Evolutionary conservation across 1,139 yeast species (phyloP), one percentile per base, ranked within the genome.

Genomic region (Hyphopichia burtonii): DNA sequence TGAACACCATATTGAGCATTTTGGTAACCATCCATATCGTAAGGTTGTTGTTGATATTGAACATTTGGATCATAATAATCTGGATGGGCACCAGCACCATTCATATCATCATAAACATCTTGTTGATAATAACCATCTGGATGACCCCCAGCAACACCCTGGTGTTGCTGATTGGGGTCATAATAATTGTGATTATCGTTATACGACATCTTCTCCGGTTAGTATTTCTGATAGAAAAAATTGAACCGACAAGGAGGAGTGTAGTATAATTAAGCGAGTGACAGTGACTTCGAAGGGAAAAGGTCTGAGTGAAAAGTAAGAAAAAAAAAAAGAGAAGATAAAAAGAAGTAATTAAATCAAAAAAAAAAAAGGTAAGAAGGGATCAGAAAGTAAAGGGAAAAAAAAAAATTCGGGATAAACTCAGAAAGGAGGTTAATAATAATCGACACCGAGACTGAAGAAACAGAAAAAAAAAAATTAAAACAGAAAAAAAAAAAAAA

Each of bases 11-110:
- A 68, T 37, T 59, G 63, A 34, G 55, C 51, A 49, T 72, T 75
- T 50, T 69, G 76, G 57, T 70, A 71, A 4, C 75, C 76, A 44
- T 73, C 77, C 71, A 70, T 66, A 46, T 72, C 76, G 48, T 71
- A 71, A 33, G 76, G 76, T 51, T 70, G 76, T 44, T 66, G 80
- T 47, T 74, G 80, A 53, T 80, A 79, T 53, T 78, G 83, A 52
- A 69, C 74, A 54, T 74, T 71, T 38, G 74, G 76, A 53, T 71
- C 75, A 49, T 73, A 73, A 50, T 66, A 72, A 31, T 71, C 74
- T 48, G 59, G 66, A 27, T 42, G 39, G 42, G 67, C 68, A n/a
- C 17, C 17, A 28, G 16, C 17, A 37, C 59, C 50, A 28, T 51
- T 58, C 47, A 50, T 52, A 48, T 58, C 66, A 44, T 68, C 72